Conservation (phyloP, 371 early-diverging fungal species). For the Rhizopus delemar region DNA sequence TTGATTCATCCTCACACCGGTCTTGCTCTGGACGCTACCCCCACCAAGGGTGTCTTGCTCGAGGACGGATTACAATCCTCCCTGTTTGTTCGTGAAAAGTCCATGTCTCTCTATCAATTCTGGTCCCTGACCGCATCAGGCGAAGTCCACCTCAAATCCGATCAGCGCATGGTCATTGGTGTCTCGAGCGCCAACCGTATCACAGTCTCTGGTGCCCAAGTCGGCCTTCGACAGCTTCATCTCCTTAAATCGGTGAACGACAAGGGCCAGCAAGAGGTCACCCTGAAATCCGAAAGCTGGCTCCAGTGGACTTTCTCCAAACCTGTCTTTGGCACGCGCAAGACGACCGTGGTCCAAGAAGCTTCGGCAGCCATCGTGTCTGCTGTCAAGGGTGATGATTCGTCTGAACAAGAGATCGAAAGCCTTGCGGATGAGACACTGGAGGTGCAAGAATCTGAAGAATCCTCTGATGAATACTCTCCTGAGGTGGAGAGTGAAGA, state of each 20-base stretch:
- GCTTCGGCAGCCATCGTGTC: slow-evolving; percentile 4
- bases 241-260: slow-evolving; percentile 28
- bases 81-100: slow-evolving; percentile 31
- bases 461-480: slow-evolving; percentile 31
- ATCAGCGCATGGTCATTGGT: slow-evolving; percentile 37
- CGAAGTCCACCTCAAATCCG: slow-evolving; percentile 40
- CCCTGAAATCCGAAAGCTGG: slow-evolving; percentile 38
- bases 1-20: slow-evolving; percentile 59
- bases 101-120: slow-evolving; percentile 35
- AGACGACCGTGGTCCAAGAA: slow-evolving; percentile 3
- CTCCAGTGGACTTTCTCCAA: slow-evolving; percentile 42
- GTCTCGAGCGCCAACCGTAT: slow-evolving; percentile 31
- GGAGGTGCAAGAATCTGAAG: slow-evolving; percentile 27
- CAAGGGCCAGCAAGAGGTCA: slow-evolving; percentile 29
- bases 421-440: slow-evolving; percentile 34
- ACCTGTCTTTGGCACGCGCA: slow-evolving; percentile 35
- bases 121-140: slow-evolving; percentile 44
- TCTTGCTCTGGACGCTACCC: slow-evolving; percentile 46
- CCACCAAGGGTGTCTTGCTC: slow-evolving; percentile 29
- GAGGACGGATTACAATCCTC: slow-evolving; percentile 41
- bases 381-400: background rate
- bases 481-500: slow-evolving; percentile 23
- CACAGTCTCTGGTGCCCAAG: slow-evolving; percentile 41
- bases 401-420: slow-evolving; percentile 23
- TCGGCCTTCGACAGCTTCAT: slow-evolving; percentile 35